Base-by-base conservation (phyloP, 1,284 basidiomycete genomes). In the Phaffia rhodozyma region DNA sequence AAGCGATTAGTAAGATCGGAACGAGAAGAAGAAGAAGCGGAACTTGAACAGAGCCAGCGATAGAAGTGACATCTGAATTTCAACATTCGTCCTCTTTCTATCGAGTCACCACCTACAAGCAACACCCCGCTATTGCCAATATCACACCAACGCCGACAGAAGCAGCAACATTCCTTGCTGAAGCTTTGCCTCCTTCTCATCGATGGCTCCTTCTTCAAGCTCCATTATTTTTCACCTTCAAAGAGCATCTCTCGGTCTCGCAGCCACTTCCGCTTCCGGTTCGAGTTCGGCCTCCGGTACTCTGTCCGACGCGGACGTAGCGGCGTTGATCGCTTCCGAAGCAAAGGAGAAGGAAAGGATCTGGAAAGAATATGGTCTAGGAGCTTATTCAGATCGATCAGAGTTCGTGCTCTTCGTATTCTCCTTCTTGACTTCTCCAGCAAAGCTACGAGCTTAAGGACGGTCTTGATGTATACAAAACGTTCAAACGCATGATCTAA, bases 251-350 rank as follows among this genome's bases (percentile, higher is more conserved):
- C 60, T 64, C 47, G 62, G 62, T 5, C 34, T 38, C 47, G 38
- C 58, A 18, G 38, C 7, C 13, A 56, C 52, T 7, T 58, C 60
- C 13, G 53, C 62, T 2, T 2, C n/a, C 3, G 48, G 55, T 5
- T 49, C 62, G 13, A 2, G 4, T 9, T 18, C 34, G 20, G 47
- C 23, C 57, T 20, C 13, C 29, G 38, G 38, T 43, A 27, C 57
- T 18, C 16, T 58, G 6, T 53, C 62, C 27, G 91, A 96, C 76
- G 81, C 83, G 48, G 87, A 90, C 72, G 88, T 96, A 32, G 89
- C 89, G 3, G 86, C 89, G 60, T 80, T 96, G 63, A 85, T 96
- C 59, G 82, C 93, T 34, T 85, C 83, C 68, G 92, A 96, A 74
- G 91, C 92, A 0, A 90, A 89, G 77, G 84, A 86, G 78, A 89